Conservation (phyloP, 805 yeast species). For the Yamadazyma philogaea region DNA sequence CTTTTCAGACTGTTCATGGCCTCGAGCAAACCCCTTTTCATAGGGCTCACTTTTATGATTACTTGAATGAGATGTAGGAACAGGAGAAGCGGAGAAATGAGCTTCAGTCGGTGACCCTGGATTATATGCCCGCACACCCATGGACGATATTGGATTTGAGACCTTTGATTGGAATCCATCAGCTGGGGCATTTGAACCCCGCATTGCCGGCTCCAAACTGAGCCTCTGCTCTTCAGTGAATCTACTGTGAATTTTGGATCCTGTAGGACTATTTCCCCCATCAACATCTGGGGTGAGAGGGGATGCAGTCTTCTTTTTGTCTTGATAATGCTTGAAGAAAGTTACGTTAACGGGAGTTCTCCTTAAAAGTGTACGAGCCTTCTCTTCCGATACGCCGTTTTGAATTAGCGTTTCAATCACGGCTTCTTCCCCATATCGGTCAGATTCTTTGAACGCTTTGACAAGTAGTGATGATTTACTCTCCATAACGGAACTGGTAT, state of each 20-base stretch:
- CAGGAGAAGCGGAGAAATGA: not conserved
- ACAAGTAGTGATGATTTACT: constrained; percentile 45
- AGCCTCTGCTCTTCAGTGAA: not conserved
- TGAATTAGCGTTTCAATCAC: constrained; percentile 25
- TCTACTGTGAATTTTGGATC: not conserved
- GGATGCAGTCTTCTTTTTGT: constrained; percentile 1
- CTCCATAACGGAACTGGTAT: constrained; percentile 49
- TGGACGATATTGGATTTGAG: not conserved
- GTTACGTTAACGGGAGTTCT: constrained; percentile 27
- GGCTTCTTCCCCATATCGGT: constrained; percentile 34
- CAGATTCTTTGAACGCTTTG: constrained; percentile 38
- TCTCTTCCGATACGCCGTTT: constrained; percentile 21
- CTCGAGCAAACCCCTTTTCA: constrained; percentile 34
- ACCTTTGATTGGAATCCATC: too few relatives aligned
- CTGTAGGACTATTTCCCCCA: not conserved
- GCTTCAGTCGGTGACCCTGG: constrained; percentile 1
- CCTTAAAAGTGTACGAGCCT: constrained; percentile 17
- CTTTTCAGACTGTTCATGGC: constrained; percentile 26
- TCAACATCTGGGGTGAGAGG: not conserved
- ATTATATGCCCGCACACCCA: constrained; percentile 15
- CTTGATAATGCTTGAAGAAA: constrained; percentile 18
- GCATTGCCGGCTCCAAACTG: not conserved
- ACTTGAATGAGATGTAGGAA: not conserved
- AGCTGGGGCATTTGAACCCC: too few relatives aligned
- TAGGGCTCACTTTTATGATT: constrained; percentile 24